Conservation (phyloP, 305 asterid genomes). For the Coffea humblotiana region DNA sequence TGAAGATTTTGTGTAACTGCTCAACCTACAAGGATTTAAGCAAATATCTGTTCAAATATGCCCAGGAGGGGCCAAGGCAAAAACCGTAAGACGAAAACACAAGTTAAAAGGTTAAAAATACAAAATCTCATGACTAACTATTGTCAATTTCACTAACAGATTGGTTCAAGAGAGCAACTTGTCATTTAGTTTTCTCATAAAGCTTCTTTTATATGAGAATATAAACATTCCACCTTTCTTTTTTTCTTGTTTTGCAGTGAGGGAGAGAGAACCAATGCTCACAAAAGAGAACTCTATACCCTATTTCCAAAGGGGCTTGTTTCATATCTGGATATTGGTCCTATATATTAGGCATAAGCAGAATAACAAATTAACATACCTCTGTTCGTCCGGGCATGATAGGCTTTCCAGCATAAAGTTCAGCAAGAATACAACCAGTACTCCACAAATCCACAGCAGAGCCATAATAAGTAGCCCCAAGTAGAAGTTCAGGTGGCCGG, state of each 20-base stretch:
- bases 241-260: neutral
- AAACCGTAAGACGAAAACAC: neutral
- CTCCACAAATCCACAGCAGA: conserved; percentile 96
- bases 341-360: neutral
- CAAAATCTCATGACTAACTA: neutral
- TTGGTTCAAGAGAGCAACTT: neutral
- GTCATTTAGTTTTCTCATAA: neutral
- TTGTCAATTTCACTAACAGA: neutral
- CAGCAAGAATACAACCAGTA: conserved; percentile 86
- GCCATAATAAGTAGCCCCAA: conserved; percentile 83
- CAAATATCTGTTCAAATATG: neutral
- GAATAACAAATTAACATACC: conserved; percentile 35
- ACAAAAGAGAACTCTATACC: neutral
- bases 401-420: conserved; percentile 89
- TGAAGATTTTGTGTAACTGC: conserved; percentile 87
- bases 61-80: neutral
- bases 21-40: conserved; percentile 55
- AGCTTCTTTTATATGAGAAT: neutral
- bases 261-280: neutral
- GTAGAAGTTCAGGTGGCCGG: conserved; percentile 93
- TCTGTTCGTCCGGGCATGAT: conserved; percentile 98
- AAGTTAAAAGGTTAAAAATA: neutral
- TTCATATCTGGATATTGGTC: neutral
- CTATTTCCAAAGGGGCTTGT: neutral
- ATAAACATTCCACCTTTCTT: neutral